A percentile compares a stretch with the other conserved stretches of the same genome.
These are phyloP conservation scores for Amanita exitialis DNA, from an alignment of 768 basidiomycete species.

Conservation along the genomic window DNA sequence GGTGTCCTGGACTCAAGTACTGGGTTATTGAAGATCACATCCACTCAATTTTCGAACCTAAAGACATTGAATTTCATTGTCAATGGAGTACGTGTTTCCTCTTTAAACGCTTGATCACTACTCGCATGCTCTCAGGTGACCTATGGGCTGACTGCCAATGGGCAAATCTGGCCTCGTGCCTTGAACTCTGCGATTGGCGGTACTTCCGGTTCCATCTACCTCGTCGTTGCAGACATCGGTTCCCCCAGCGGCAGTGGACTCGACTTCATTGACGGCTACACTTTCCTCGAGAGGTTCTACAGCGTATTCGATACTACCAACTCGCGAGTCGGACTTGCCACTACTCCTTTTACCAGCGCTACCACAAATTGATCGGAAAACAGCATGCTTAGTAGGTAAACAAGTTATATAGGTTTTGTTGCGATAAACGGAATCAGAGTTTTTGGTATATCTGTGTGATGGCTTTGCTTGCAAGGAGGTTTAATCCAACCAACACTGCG, in stretches of 20 bases:
- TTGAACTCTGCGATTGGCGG: conserved; percentile 54
- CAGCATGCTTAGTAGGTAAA: too few species aligned
- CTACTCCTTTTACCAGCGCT: conserved; percentile 32
- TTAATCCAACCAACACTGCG: too few species aligned
- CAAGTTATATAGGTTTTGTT: too few species aligned
- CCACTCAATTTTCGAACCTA: conserved; percentile 38
- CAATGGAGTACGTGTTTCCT: conserved; percentile 27
- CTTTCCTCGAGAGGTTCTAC: conserved; percentile 47
- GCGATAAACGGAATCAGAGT: too few species aligned
- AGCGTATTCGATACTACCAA: conserved; percentile 54
- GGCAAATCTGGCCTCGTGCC: conserved; percentile 60
- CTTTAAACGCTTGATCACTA: conserved; percentile 20
- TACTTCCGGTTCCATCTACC: conserved; percentile 35
- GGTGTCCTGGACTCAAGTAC: conserved; percentile 26
- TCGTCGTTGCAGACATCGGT: conserved; percentile 47
- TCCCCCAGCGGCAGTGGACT: conserved; percentile 41
- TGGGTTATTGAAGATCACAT: conserved; percentile 45
- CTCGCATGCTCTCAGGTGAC: conserved; percentile 21
- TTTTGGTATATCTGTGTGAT: too few species aligned
- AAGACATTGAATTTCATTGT: conserved; percentile 49
- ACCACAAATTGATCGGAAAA: background rate
- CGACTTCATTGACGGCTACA: conserved; percentile 52
- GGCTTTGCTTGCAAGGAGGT: too few species aligned
- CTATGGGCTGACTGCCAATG: conserved; percentile 50
- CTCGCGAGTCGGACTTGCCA: conserved; percentile 48